Conservation (phyloP, 2,329 filamentous ascomycete genomes). For the Penicillium polonicum region DNA sequence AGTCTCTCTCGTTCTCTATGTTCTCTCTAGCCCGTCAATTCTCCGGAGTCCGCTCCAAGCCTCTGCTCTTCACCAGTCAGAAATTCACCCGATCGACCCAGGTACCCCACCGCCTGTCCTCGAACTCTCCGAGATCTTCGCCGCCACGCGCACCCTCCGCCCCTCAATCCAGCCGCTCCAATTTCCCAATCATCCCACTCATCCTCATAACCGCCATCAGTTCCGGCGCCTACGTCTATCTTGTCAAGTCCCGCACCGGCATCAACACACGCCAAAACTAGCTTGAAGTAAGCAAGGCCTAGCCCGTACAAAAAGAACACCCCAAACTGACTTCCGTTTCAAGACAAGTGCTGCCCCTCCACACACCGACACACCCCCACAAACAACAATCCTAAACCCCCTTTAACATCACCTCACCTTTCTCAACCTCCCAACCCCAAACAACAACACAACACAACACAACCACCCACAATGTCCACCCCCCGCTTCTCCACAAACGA, state of each 20-base stretch:
- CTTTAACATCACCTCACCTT: neutral
- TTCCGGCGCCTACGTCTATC: conserved; percentile 51
- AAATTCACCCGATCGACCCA: conserved; percentile 16
- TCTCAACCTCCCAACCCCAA: neutral
- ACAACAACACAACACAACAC: neutral
- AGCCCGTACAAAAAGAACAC: neutral
- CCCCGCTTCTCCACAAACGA: conserved; percentile 75
- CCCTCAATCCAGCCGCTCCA: conserved; percentile 33
- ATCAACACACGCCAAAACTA: conserved; percentile 13
- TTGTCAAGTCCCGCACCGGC: conserved; percentile 51
- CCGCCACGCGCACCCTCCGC: conserved; percentile 17
- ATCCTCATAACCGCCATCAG: conserved; percentile 48
- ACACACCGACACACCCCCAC: conserved; percentile 46
- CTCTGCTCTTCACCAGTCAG: conserved; percentile 1
- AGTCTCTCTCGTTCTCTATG: conserved; percentile 12
- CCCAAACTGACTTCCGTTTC: conserved; percentile 5
- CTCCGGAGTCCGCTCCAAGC: conserved; percentile 19
- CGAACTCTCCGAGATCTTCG: conserved; percentile 14
- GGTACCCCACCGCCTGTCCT: conserved; percentile 20
- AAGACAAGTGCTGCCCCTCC: conserved; percentile 29
- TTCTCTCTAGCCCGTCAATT: conserved; percentile 18
- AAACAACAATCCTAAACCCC: conserved; percentile 37
- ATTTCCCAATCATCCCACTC: conserved; percentile 46
- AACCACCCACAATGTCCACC: conserved; percentile 39
- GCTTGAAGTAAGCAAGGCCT: conserved; percentile 2